Conservation (phyloP, 805 yeast species). For the Myxozyma vanderwaltii region DNA sequence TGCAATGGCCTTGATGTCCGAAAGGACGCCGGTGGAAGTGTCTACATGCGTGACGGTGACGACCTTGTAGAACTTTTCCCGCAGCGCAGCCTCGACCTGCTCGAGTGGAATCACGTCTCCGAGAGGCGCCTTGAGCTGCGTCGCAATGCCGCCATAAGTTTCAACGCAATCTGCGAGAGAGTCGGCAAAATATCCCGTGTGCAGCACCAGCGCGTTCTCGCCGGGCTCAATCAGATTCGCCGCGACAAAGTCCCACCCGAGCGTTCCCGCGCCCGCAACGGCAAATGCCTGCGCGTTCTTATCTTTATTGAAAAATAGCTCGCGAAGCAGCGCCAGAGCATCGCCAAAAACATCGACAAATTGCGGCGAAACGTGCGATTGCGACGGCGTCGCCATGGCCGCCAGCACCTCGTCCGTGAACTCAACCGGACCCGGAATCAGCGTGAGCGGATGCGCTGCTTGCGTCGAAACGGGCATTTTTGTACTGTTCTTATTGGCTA, state of each 20-base stretch:
- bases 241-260: slow-evolving; percentile 91
- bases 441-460: slow-evolving; percentile 46
- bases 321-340: slow-evolving; percentile 67
- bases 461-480: slow-evolving; percentile 20
- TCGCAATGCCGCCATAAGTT: slow-evolving; percentile 76
- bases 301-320: slow-evolving; percentile 64
- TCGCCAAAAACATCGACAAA: slow-evolving; percentile 73
- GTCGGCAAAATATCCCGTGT: slow-evolving; percentile 62
- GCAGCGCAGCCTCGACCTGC: slow-evolving; percentile 58
- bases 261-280: slow-evolving; percentile 86
- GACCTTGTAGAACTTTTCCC: slow-evolving; percentile 56
- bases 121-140: slow-evolving; percentile 66
- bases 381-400: slow-evolving; percentile 81
- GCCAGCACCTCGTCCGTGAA: slow-evolving; percentile 75
- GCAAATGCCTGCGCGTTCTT: slow-evolving; percentile 76
- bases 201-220: slow-evolving; percentile 75
- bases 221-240: slow-evolving; percentile 67
- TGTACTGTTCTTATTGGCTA: not conserved
- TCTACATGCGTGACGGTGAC: slow-evolving; percentile 93
- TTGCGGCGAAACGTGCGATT: slow-evolving; percentile 88
- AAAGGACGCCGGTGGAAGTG: slow-evolving; percentile 91
- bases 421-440: slow-evolving; percentile 84
- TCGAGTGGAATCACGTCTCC: slow-evolving; percentile 69
- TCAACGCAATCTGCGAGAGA: slow-evolving; percentile 71
- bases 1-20: slow-evolving; percentile 66